Evolutionary conservation across 768 basidiomycete species (phyloP), one percentile per base, ranked within the genome.

Genomic region (Naganishia randhawae): DNA sequence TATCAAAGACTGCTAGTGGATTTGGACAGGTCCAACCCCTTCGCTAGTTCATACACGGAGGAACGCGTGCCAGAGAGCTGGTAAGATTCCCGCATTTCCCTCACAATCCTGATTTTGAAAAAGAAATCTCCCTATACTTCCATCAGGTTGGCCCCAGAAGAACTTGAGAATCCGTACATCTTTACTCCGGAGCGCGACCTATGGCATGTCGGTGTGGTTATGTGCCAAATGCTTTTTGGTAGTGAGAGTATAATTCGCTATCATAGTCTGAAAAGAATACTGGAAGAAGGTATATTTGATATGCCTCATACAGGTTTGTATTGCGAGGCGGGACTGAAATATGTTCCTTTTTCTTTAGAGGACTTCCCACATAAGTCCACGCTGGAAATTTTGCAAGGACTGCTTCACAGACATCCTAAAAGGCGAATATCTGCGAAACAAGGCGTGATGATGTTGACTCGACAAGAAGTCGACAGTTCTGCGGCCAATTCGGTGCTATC

Each of bases 171-270:
- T 29, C 87, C 88, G 0, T 82, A 91, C n/a, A 74, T 85, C 0
- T 93, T 93, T 76, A 88, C 89, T 10, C 85, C 84, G 45, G 83
- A 85, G 48, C 84, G 92, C 32, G 93, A 96, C 73, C 87, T 95
- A 11, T 92, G 93, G 80, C 84, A 86, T 50, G 85, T 87, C 0
- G 92, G 90, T 0, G 84, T 94, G 29, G 84, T 92, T 1, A 81
- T 93, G 42, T 73, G 92, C 62, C 90, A 94, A 79, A 91, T 95
- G 90, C 78, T 95, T 14, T 80, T 87, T n/a, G 93, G 93, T 0
- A 80, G 86, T 62, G 85, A 89, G 71, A 87, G 89, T 10, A 84
- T 80, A 83, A 65, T 82, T 82, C 69, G 72, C 39, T 80, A 78
- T 70, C 71, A 77, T 10, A 76, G 74, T 54, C 72, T 81, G 5